These are phyloP conservation scores for Penicillium turbatum DNA, from an alignment of 495 filamentous ascomycete species.

Conservation along the genomic window DNA sequence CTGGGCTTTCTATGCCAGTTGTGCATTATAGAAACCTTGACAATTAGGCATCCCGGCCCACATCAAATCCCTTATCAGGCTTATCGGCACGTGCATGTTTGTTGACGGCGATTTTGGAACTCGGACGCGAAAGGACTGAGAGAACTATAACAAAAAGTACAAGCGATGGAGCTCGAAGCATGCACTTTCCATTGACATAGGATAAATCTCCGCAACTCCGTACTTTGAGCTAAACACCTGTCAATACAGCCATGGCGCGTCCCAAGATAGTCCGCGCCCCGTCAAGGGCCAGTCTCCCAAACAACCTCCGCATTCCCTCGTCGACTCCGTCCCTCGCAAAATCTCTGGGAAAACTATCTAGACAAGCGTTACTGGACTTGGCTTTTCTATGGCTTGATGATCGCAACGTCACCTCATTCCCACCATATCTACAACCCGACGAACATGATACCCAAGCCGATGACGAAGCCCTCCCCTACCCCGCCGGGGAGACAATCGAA, in stretches of 20 bases:
- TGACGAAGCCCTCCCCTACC: constrained; percentile 52
- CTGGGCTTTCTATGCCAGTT: background rate
- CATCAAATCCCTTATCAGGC: background rate
- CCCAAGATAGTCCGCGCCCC: constrained; percentile 41
- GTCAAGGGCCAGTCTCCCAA: constrained; percentile 48
- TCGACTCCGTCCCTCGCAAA: constrained; percentile 59
- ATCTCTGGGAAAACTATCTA: constrained; percentile 62
- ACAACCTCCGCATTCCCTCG: constrained; percentile 57
- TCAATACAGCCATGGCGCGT: constrained; percentile 35
- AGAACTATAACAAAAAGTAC: background rate
- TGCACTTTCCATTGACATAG: background rate
- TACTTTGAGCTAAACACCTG: too few relatives aligned
- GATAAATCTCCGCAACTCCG: background rate
- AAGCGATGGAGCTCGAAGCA: background rate
- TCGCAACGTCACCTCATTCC: constrained; percentile 51
- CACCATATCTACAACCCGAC: constrained; percentile 34
- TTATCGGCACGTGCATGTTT: constrained; percentile 12
- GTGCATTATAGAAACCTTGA: background rate
- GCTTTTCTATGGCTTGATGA: constrained; percentile 70
- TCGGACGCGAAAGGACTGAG: background rate
- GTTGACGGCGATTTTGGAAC: constrained; percentile 1
- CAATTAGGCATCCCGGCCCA: background rate
- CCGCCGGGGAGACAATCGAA: constrained; percentile 55
- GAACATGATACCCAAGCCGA: constrained; percentile 24
- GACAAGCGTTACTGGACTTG: constrained; percentile 63